Percentiles rank a stretch among this genome's conserved stretches.
phyloP scores from a whole-genome alignment of 1,284 basidiomycete genomes.

The Ustilago crameri region DNA sequence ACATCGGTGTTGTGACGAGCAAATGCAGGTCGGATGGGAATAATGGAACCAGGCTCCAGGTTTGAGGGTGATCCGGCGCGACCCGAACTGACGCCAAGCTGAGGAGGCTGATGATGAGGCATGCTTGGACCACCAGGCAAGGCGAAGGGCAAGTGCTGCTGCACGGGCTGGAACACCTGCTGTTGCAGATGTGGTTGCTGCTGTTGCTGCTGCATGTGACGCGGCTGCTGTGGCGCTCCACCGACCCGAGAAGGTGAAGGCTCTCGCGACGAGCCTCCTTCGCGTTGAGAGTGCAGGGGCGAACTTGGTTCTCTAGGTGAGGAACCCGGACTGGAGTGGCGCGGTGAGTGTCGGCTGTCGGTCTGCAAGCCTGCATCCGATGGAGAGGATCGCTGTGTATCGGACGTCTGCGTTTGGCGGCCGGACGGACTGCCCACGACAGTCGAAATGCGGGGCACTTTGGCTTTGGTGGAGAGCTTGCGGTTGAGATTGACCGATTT shows the following conservation, averaged over 20 bases:
- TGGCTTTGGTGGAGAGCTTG: slow-evolving; percentile 90
- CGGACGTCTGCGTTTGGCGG: slow-evolving; percentile 45
- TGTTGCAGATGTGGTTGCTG: slow-evolving; percentile 10
- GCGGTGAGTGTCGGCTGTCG: slow-evolving; percentile 36
- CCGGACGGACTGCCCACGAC: slow-evolving; percentile 94
- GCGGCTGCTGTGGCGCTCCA: slow-evolving; percentile 26
- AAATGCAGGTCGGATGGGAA: slow-evolving; percentile 78
- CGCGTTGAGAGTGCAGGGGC: slow-evolving; percentile 25
- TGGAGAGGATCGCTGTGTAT: slow-evolving; percentile 45
- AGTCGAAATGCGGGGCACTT: slow-evolving; percentile 90
- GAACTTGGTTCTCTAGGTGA: slow-evolving; percentile 35
- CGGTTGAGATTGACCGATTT: slow-evolving; percentile 86
- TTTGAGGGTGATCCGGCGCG: slow-evolving; percentile 35
- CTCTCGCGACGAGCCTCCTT: slow-evolving; percentile 29
- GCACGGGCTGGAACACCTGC: slow-evolving; percentile 38
- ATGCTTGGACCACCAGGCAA: slow-evolving; percentile 42
- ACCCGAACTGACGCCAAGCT: slow-evolving; percentile 17
- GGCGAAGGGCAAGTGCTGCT: slow-evolving; percentile 43
- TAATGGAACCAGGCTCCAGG: slow-evolving; percentile 57
- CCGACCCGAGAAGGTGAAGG: slow-evolving; percentile 29
- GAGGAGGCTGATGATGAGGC: slow-evolving; percentile 60
- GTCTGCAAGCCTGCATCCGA: slow-evolving; percentile 38
- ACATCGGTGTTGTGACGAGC: slow-evolving; percentile 86
- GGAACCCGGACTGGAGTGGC: slow-evolving; percentile 29
- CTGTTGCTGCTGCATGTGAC: slow-evolving; percentile 26